Evolutionary conservation across 768 basidiomycete species (phyloP), one percentile per base, ranked within the genome.

Genomic region (Suillus placidus): DNA sequence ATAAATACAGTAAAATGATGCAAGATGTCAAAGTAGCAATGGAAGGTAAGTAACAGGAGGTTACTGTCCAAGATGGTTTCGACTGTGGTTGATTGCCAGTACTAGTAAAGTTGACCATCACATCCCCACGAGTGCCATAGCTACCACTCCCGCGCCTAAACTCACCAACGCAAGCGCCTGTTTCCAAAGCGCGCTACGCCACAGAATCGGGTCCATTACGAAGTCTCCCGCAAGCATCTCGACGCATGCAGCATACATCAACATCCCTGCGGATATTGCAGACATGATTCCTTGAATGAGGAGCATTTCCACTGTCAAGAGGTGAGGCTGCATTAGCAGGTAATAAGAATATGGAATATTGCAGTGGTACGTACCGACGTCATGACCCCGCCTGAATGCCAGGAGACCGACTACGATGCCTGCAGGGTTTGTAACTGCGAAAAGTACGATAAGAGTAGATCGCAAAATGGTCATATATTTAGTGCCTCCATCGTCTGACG

Each of bases 141-240:
- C 85, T 1, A 72, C 72, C 1, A 85, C 87, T 4, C 91, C 92
- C n/a, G 82, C 80, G 34, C 87, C 72, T 64, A 92, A 72, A 71
- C 89, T 90, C 2, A 74, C 71, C 16, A 92, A 76, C 13, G 91
- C 91, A 43, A 89, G 69, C 18, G 76, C 78, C 74, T 88, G 86
- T 57, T 78, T 76, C 52, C 68, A 62, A 18, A 76, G 65, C 20
- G 74, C 69, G 66, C 79, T 76, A 34, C 78, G 76, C 82, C 80
- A 81, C 76, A 80, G 78, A 75, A 69, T 79, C 72, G 51, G 86
- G 45, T 92, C 90, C 77, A 90, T 89, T 51, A 94, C 90, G 69
- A 94, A 93, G 75, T 94, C 92, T 3, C 86, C 92, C 0, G 91
- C 92, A 61, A 94, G 85, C 90, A 94, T 94, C 81, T 94, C 93